Conservation (phyloP, 225 moss, liverwort and hornwort genomes). For the Ulota crispa region DNA sequence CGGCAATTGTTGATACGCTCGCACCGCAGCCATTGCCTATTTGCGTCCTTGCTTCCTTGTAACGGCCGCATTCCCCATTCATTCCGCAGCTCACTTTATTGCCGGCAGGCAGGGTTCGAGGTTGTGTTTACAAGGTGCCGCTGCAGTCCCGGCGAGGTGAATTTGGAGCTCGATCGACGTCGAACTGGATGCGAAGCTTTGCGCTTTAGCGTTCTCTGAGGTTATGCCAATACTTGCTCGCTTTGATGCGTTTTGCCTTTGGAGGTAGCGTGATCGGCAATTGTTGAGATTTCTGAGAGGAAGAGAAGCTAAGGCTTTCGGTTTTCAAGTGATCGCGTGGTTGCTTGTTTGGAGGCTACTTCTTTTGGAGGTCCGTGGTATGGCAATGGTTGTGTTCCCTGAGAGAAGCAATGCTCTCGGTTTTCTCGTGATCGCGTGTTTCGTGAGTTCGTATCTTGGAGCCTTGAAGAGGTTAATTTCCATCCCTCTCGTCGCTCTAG, state of each 20-base stretch:
- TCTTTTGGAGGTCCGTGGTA: not conserved
- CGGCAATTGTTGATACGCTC: too few species aligned
- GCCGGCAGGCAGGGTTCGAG: not conserved
- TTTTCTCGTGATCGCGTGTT: too few species aligned
- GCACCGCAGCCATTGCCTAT: not conserved
- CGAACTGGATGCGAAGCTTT: not conserved
- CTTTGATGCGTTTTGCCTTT: too few species aligned
- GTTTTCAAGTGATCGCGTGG: too few species aligned
- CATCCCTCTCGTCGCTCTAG: not conserved
- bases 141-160: not conserved
- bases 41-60: not conserved
- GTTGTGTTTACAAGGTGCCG: not conserved
- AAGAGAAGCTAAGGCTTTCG: too few species aligned
- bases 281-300: too few species aligned
- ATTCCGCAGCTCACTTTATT: not conserved
- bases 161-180: not conserved
- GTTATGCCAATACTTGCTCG: not conserved
- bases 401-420: too few species aligned
- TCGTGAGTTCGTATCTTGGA: not conserved
- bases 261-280: too few species aligned
- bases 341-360: too few species aligned
- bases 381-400: rapidly evolving
- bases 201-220: not conserved
- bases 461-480: not conserved
- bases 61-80: conserved; percentile 12